Evolutionary conservation across 2,329 filamentous ascomycete species (phyloP).

Genomic region (Amauroascus verrucosus): DNA sequence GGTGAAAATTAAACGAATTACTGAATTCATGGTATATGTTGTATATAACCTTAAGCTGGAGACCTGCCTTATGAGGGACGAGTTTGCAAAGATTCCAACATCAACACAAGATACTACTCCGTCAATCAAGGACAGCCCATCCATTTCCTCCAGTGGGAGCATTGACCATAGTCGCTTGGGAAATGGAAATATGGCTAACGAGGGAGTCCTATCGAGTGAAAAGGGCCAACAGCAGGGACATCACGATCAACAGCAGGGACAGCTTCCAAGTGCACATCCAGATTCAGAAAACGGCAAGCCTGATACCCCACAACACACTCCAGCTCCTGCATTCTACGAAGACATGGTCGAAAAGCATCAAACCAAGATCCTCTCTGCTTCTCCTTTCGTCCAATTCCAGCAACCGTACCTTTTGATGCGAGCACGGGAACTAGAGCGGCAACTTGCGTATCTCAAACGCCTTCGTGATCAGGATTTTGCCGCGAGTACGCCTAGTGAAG

Average conservation of each 20-base stretch:
- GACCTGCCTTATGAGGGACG: slow-evolving; percentile 85
- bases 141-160: neutral
- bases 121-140: slow-evolving; percentile 13
- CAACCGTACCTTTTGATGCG: slow-evolving; percentile 89
- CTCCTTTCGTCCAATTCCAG: slow-evolving; percentile 90
- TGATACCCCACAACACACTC: slow-evolving; percentile 63
- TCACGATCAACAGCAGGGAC: neutral
- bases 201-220: neutral
- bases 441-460: slow-evolving; percentile 68
- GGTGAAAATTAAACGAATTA: slow-evolving; percentile 76
- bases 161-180: neutral
- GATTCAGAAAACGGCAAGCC: slow-evolving; percentile 20
- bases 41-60: slow-evolving; percentile 96
- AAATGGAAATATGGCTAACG: neutral
- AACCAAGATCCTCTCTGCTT: slow-evolving; percentile 86
- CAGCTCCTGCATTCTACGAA: slow-evolving; percentile 85
- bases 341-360: slow-evolving; percentile 90
- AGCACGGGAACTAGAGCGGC: slow-evolving; percentile 79
- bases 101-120: slow-evolving; percentile 13
- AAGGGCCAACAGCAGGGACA: neutral
- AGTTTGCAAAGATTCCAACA: slow-evolving; percentile 69
- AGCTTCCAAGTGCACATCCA: slow-evolving; percentile 5
- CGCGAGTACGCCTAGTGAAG: slow-evolving; percentile 41
- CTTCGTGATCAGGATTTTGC: slow-evolving; percentile 60
- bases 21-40: slow-evolving; percentile 98